phyloP scores from a whole-genome alignment of 768 basidiomycete species.

The Hygrophoropsis aurantiaca region DNA sequence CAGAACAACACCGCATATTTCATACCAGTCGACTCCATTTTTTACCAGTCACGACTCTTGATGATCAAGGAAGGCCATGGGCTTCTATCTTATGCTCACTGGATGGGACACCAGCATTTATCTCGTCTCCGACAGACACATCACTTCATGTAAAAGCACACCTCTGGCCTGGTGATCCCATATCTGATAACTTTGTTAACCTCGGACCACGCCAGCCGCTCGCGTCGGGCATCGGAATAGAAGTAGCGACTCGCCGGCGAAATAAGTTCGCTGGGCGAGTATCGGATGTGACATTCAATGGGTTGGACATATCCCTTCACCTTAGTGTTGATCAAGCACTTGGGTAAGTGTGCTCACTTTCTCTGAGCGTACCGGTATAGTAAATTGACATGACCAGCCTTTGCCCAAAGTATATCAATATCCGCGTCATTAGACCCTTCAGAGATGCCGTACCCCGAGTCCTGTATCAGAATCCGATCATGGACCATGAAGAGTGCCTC shows the following conservation, averaged over 20 bases:
- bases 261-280: slow-evolving; percentile 62
- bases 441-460: slow-evolving; percentile 37
- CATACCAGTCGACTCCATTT: slow-evolving; percentile 29
- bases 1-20: slow-evolving; percentile 32
- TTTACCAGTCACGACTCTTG: slow-evolving; percentile 31
- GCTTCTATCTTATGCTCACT: slow-evolving; percentile 30
- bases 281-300: slow-evolving; percentile 29
- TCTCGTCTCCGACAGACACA: slow-evolving; percentile 21
- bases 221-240: slow-evolving; percentile 59
- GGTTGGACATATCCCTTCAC: slow-evolving; percentile 34
- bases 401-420: slow-evolving; percentile 66
- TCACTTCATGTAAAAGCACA: slow-evolving; percentile 19
- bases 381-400: slow-evolving; percentile 35
- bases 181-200: slow-evolving; percentile 35
- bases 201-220: slow-evolving; percentile 22
- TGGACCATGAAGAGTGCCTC: slow-evolving; percentile 40
- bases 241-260: slow-evolving; percentile 54
- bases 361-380: background rate
- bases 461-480: slow-evolving; percentile 26
- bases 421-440: slow-evolving; percentile 45
- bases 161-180: slow-evolving; percentile 51
- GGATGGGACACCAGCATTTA: slow-evolving; percentile 26
- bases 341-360: slow-evolving; percentile 40
- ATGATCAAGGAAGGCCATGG: slow-evolving; percentile 31
- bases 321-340: slow-evolving; percentile 54